Base-by-base conservation (phyloP, 1,139 yeast genomes). In the Pichia inconspicua region DNA sequence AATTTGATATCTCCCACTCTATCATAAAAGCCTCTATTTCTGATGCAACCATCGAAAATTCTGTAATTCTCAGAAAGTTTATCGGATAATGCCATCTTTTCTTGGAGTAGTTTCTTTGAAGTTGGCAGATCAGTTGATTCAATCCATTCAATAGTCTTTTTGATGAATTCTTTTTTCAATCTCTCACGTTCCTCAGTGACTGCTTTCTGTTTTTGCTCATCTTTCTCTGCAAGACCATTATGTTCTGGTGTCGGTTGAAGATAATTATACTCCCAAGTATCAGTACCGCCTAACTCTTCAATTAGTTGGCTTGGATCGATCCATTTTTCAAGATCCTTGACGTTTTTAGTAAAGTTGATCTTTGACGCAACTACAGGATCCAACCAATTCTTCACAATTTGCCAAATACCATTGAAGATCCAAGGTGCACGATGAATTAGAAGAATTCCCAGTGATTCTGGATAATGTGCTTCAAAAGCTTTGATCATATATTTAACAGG, bases 401-500 rank as follows among this genome's bases (percentile, higher is more conserved):
- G 81, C 96, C 96, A 88, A 54, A 87, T 83, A 32, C 94, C 86
- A 53, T 82, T 77, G 70, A 88, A 88, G 42, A 88, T 75, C 94
- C 95, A 85, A 7, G 96, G 96, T 0, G 96, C 95, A 57, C 84
- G 84, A 67, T 88, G 95, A 53, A 88, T 80, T 59, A 85, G 72
- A 46, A 88, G 66, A 48, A 76, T 76, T 17, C 94, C 94, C 44
- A 88, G 72, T 45, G 84, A 80, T 65, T 88, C 96, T 1, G 96
- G 96, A 63, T 86, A 88, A 63, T 86, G 89, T 1, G 88, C 88
- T 67, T 88, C 95, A 62, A 88, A 85, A 52, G 86, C 79, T 48
- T 77, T 73, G 51, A 85, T 79, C 66, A 88, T 74, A 66, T 84
- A 87, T 65, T 84, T 84, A 47, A 87, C 89, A 4, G 94, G 87